Base-by-base conservation (phyloP, 2,329 filamentous ascomycete genomes). In the Macrophomina phaseolina region DNA sequence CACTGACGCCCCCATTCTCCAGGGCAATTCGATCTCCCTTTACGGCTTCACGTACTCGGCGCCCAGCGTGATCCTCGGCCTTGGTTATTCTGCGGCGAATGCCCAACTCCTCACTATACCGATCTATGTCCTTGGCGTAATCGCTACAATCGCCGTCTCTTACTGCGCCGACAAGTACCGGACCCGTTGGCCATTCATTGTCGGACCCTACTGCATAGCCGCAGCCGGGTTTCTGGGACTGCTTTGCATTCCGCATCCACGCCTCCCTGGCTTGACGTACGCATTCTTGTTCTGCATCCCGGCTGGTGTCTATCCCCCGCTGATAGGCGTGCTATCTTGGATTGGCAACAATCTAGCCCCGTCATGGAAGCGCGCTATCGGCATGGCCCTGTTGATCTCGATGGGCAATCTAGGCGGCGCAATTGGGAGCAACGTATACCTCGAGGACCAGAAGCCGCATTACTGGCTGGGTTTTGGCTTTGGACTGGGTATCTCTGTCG, bases 271-370 rank as follows among this genome's bases (percentile, higher is more conserved):
- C 3, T 16, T 60, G 2, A 74, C 79, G 0, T 78, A 81, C 5
- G 78, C 80, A 11, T 79, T 82, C 12, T 77, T 83, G 1, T 80
- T 80, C 28, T 76, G 78, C 45, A 76, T 77, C 30, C 36, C 77
- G 1, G 78, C 71, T 1, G 70, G 80, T 3, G 56, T 60, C 4
- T 60, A 60, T 4, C 56, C 56, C 7, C 40, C 56, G 16, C 28
- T 48, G 0, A 60, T 60, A 14, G 56, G 56, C 7, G 40, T 46
- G 23, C 28, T 60, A 8, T 32, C 56, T 28, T 60, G 56, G 11
- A 77, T 83, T 36, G 68, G 75, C n/a, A 68, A 78, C 28, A 82
- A 83, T 58, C 75, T 83, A 11, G 78, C 75, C 0, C 70, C 79
- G 0, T 79, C 79, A 58, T 83, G 82, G 42, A 74, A 73, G 42